These are phyloP conservation scores for Lolium rigidum DNA, from an alignment of 176 grass and related monocot species.

Conservation along the genomic window DNA sequence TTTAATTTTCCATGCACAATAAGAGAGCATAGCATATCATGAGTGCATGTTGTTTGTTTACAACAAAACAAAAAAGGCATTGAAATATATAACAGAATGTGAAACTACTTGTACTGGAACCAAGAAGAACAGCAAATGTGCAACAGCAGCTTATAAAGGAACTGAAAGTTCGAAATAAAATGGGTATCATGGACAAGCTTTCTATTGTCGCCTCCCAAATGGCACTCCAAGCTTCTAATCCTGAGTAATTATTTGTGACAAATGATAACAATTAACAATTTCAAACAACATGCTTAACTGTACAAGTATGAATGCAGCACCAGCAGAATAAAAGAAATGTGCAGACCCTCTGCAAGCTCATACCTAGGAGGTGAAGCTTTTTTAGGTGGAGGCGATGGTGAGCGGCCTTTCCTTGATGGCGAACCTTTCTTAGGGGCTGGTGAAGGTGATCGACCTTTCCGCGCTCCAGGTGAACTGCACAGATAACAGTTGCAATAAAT, in stretches of 20 bases:
- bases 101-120: background rate
- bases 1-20: constrained; percentile 13
- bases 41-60: background rate
- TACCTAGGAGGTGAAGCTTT: constrained; percentile 86
- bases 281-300: constrained; percentile 20
- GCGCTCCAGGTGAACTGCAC: constrained; percentile 65
- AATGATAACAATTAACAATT: background rate
- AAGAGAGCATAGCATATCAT: background rate
- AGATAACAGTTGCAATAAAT: constrained; percentile 20
- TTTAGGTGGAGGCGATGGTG: constrained; percentile 66
- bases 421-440: constrained; percentile 73
- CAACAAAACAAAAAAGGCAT: background rate
- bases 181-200: background rate
- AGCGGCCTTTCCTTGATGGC: constrained; percentile 62
- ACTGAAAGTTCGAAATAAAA: constrained; percentile 14
- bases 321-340: constrained; percentile 3
- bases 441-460: constrained; percentile 69
- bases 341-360: constrained; percentile 1
- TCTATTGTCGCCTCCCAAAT: background rate
- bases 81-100: background rate
- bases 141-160: background rate
- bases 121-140: background rate
- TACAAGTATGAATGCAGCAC: background rate
- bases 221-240: background rate
- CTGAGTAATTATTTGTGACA: constrained; percentile 11